Percentiles rank a stretch among this genome's conserved stretches.
These are phyloP conservation scores for Scheffersomyces titani DNA, from an alignment of 1,139 yeast species.

Conservation along the genomic window DNA sequence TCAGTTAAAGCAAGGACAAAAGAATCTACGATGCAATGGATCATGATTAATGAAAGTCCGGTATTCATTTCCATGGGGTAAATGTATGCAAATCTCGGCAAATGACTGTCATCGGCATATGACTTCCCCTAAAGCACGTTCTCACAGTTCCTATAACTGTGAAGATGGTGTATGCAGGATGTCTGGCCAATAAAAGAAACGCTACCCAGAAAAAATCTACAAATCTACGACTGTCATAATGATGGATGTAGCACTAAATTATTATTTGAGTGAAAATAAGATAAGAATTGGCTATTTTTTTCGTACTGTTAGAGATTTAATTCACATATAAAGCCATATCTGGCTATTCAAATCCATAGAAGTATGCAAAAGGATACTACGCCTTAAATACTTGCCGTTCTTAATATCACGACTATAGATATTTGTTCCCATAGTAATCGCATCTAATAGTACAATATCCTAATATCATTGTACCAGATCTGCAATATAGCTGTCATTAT, in stretches of 20 bases:
- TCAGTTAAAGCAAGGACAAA: no score
- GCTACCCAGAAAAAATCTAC: not conserved
- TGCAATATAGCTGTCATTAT: not conserved
- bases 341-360: not conserved
- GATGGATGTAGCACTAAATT: not conserved
- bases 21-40: no score
- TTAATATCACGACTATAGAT: not conserved
- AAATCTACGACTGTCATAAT: not conserved
- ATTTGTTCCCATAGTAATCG: not conserved
- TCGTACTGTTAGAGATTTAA: not conserved
- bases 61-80: no score
- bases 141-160: not conserved
- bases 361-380: not conserved
- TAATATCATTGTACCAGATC: constrained; percentile 4
- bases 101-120: not conserved
- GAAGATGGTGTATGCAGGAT: not conserved
- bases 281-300: not conserved
- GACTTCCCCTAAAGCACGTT: not conserved
- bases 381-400: not conserved
- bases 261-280: no score
- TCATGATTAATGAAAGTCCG: no score
- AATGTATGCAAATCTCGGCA: no score
- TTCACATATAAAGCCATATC: not conserved
- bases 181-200: not conserved
- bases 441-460: not conserved